Evolutionary conservation across 208 protist species (phyloP).

Genomic region (Trypanosoma caninum): DNA sequence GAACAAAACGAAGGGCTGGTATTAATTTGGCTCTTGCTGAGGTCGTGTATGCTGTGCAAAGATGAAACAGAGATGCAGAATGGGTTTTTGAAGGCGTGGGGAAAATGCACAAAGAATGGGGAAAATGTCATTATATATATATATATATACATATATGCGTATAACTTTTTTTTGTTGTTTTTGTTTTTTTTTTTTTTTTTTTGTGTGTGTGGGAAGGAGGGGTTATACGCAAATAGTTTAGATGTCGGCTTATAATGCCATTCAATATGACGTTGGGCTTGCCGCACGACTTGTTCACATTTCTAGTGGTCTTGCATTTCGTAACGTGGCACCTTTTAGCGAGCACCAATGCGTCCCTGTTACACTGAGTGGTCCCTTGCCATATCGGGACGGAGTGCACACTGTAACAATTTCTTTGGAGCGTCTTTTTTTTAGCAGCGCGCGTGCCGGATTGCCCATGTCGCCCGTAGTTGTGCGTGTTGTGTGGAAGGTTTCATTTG

Average conservation of each 20-base stretch:
- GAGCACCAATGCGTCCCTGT: neutral
- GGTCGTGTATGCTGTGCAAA: too few species aligned
- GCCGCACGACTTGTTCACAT: neutral
- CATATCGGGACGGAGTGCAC: neutral
- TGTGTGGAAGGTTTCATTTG: constrained; percentile 37
- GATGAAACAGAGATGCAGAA: too few species aligned
- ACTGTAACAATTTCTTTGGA: neutral
- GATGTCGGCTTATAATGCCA: neutral
- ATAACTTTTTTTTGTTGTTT: too few species aligned
- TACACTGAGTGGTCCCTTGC: constrained; percentile 9
- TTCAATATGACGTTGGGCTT: neutral
- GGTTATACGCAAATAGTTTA: too few species aligned
- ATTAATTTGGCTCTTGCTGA: too few species aligned
- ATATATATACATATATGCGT: too few species aligned
- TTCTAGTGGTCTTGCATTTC: neutral
- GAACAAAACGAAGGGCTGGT: too few species aligned
- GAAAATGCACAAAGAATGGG: neutral
- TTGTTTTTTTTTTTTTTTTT: constrained; percentile 2
- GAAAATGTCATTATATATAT: too few species aligned
- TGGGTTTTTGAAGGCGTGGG: neutral
- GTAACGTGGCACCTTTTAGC: neutral
- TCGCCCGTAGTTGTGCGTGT: constrained; percentile 16
- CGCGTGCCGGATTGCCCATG: neutral
- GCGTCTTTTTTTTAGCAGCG: neutral
- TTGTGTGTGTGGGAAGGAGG: neutral